A percentile compares a stretch with the other conserved stretches of the same genome.
Conservation (phyloP, 2,329 filamentous ascomycete genomes). For the Calonectria pauciramosa region DNA sequence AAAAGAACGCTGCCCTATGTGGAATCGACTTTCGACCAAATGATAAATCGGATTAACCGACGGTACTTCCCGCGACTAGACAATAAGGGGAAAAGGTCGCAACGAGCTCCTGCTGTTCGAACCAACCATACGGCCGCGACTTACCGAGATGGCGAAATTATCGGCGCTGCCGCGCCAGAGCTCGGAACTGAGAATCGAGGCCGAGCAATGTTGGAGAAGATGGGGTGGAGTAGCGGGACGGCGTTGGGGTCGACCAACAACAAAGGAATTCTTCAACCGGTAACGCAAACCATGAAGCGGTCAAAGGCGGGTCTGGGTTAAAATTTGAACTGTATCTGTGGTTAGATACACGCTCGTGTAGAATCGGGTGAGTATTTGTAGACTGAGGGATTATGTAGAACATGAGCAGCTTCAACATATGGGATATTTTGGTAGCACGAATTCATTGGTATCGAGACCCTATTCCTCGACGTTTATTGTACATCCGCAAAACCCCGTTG, state of each 20-base stretch:
- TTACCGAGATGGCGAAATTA: constrained; percentile 88
- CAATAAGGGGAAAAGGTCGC: constrained; percentile 51
- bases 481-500: constrained; percentile 80
- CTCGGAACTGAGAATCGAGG: constrained; percentile 87
- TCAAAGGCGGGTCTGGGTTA: constrained; percentile 86
- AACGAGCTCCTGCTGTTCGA: constrained; percentile 42
- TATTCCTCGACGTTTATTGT: constrained; percentile 78
- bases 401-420: neutral
- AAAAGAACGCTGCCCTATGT: constrained; percentile 73
- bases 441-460: constrained; percentile 72
- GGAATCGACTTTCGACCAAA: constrained; percentile 65
- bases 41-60: constrained; percentile 53
- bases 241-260: constrained; percentile 86
- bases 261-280: constrained; percentile 88
- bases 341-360: neutral
- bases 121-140: constrained; percentile 49
- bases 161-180: constrained; percentile 88
- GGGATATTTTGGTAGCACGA: constrained; percentile 66
- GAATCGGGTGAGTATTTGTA: neutral
- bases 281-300: constrained; percentile 89
- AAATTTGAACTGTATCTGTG: constrained; percentile 27
- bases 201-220: constrained; percentile 91
- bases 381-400: neutral
- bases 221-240: constrained; percentile 94
- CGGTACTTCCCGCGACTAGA: constrained; percentile 71